These are phyloP conservation scores for Paramecium sexaurelia DNA, from an alignment of 73 alveolate genomes.

Conservation along the genomic window DNA sequence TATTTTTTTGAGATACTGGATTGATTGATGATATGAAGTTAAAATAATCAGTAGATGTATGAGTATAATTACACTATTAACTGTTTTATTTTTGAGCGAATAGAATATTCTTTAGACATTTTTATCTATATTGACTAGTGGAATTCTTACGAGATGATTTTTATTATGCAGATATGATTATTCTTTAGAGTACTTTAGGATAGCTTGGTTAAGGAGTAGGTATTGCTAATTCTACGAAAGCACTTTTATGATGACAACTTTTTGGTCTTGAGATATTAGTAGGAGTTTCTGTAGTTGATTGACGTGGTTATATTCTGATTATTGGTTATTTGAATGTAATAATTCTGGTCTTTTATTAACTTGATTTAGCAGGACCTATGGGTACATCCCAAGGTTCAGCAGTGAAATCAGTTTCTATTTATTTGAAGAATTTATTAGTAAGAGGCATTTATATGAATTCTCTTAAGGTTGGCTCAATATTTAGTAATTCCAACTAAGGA, in stretches of 20 bases:
- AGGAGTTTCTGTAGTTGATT: not conserved
- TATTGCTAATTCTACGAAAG: not conserved
- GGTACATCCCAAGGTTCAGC: constrained; percentile 47
- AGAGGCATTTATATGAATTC: not conserved
- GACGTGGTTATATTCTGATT: not conserved
- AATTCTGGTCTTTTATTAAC: not conserved
- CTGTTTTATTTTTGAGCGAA: not conserved
- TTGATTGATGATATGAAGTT: not conserved
- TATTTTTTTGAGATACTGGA: constrained; percentile 17
- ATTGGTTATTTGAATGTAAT: constrained; percentile 16
- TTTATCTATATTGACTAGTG: constrained; percentile 20
- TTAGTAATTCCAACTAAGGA: not conserved
- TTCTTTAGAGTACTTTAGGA: not conserved
- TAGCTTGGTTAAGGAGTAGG: not conserved
- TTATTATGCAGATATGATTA: not conserved
- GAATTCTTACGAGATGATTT: constrained; percentile 46
- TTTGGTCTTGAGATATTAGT: not conserved
- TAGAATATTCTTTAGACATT: not conserved
- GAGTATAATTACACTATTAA: not conserved
- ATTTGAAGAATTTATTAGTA: not conserved
- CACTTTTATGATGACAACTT: constrained; percentile 28
- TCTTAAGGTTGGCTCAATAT: not conserved
- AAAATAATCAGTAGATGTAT: constrained; percentile 5
- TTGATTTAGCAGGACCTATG: constrained; percentile 9
- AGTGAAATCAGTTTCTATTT: not conserved